These are phyloP conservation scores for Whalleya microplaca DNA, from an alignment of 2,329 filamentous ascomycete genomes.

Conservation along the genomic window DNA sequence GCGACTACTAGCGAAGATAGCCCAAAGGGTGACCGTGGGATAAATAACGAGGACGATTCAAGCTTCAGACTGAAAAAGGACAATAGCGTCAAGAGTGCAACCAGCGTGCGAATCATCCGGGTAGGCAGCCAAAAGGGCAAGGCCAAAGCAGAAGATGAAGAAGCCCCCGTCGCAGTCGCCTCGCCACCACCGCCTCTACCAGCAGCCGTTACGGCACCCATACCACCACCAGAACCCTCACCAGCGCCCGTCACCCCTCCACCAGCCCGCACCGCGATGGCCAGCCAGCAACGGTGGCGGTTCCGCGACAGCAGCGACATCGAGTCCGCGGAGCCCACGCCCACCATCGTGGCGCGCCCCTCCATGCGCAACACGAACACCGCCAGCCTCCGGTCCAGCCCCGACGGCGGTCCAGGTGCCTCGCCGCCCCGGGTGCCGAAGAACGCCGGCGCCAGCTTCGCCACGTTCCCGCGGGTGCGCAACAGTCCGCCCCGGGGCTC, in stretches of 20 bases:
- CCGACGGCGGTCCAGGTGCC: constrained; percentile 1
- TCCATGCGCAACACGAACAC: constrained; percentile 27
- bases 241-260: constrained; percentile 6
- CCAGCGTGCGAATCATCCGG: constrained; percentile 36
- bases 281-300: constrained; percentile 28
- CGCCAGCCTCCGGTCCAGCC: constrained; percentile 18
- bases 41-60: constrained; percentile 7
- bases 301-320: constrained; percentile 38
- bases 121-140: constrained; percentile 32
- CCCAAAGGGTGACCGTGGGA: constrained; percentile 17
- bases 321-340: constrained; percentile 29
- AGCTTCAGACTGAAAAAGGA: constrained; percentile 36
- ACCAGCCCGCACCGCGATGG: constrained; percentile 14
- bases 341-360: constrained; percentile 1
- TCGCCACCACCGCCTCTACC: constrained; percentile 12
- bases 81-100: constrained; percentile 31
- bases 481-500: constrained; percentile 16
- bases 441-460: constrained; percentile 31
- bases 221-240: background rate
- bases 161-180: constrained; percentile 5
- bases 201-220: background rate
- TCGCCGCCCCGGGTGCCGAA: constrained; percentile 22
- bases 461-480: constrained; percentile 34
- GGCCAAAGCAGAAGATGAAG: constrained; percentile 17
- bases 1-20: constrained; percentile 20